phyloP scores from a whole-genome alignment of 1,139 yeast species.

The Groenewaldozyma sp. region DNA sequence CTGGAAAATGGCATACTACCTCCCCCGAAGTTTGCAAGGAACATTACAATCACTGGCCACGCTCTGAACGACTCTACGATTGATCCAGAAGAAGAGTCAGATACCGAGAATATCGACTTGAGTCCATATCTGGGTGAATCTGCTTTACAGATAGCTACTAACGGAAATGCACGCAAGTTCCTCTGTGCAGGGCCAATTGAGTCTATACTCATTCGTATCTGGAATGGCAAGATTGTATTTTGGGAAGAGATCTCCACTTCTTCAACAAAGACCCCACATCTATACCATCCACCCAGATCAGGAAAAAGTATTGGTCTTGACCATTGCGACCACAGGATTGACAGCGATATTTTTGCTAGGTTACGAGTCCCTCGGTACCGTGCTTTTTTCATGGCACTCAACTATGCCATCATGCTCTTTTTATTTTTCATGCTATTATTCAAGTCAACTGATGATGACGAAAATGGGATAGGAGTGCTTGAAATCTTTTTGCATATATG shows the following conservation, averaged over 20 bases:
- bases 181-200: conserved; percentile 23
- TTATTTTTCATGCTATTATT: conserved; percentile 23
- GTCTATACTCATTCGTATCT: conserved; percentile 22
- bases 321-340: conserved; percentile 4
- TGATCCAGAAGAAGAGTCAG: neutral
- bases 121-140: conserved; percentile 5
- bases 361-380: conserved; percentile 28
- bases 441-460: conserved; percentile 6
- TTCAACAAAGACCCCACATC: conserved; percentile 20
- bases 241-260: conserved; percentile 25
- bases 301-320: conserved; percentile 2
- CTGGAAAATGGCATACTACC: too few species aligned
- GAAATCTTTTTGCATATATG: conserved; percentile 26
- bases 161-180: conserved; percentile 22
- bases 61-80: neutral
- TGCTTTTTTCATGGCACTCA: conserved; percentile 24
- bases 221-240: conserved; percentile 29
- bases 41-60: neutral
- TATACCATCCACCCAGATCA: conserved; percentile 14
- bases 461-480: conserved; percentile 8
- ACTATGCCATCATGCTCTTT: conserved; percentile 23
- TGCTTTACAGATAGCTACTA: conserved; percentile 26
- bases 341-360: conserved; percentile 23
- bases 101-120: conserved; percentile 2
- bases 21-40: too few species aligned